These are phyloP conservation scores for Yamadazyma trypodendri DNA, from an alignment of 1,139 yeast genomes.

Conservation along the genomic window DNA sequence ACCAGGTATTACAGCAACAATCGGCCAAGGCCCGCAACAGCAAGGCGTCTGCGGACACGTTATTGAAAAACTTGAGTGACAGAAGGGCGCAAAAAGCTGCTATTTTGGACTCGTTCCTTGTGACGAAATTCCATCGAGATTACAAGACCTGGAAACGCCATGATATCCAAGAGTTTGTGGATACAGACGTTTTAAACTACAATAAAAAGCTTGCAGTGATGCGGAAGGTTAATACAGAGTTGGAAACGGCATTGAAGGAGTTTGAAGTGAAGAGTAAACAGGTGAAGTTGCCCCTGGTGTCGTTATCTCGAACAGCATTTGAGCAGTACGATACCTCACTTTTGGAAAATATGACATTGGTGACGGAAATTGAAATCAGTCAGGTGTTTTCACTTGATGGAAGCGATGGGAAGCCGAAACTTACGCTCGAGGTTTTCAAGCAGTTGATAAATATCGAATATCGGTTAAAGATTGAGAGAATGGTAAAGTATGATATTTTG, in stretches of 20 bases:
- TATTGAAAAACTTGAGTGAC: conserved; percentile 13
- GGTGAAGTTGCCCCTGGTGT: conserved; percentile 30
- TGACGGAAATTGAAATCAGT: conserved; percentile 18
- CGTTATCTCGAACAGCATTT: conserved; percentile 31
- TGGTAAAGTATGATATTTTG: conserved; percentile 38
- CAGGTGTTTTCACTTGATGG: conserved; percentile 25
- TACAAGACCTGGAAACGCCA: conserved; percentile 32
- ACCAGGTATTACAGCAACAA: background rate
- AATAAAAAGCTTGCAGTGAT: conserved; percentile 32
- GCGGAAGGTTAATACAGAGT: conserved; percentile 27
- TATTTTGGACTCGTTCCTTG: conserved; percentile 35
- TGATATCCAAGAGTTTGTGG: conserved; percentile 21
- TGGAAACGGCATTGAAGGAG: conserved; percentile 22
- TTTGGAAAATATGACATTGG: conserved; percentile 13
- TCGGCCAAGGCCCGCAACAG: background rate
- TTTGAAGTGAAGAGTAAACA: conserved; percentile 25
- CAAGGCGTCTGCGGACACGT: conserved; percentile 4
- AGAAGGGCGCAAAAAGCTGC: conserved; percentile 21
- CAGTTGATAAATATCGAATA: conserved; percentile 35
- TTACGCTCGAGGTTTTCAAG: conserved; percentile 30
- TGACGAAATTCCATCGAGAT: conserved; percentile 30
- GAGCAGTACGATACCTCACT: conserved; percentile 22
- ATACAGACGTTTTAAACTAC: conserved; percentile 26
- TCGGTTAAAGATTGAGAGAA: conserved; percentile 30
- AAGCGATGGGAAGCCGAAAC: conserved; percentile 22